A percentile compares a stretch with the other conserved stretches of the same genome.
Conservation (phyloP, 176 grass and related monocot genomes). For the Canna indica region DNA sequence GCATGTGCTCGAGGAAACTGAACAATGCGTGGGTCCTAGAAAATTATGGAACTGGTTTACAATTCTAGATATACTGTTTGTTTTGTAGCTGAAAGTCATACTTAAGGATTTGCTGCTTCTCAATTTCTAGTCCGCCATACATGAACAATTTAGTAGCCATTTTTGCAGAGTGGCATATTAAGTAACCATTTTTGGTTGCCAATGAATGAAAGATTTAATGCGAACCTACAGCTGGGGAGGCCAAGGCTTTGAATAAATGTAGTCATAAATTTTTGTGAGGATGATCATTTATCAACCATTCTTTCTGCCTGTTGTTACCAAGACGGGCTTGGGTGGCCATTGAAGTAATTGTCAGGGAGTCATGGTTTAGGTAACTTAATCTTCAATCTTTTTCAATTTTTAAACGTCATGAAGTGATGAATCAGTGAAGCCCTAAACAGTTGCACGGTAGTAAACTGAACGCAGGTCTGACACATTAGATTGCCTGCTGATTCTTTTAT, state of each 20-base stretch:
- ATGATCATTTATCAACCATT: neutral
- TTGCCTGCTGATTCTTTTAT: neutral
- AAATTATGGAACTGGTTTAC: neutral
- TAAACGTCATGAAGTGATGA: neutral
- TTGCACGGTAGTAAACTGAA: neutral
- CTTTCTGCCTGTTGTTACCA: neutral
- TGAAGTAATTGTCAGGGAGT: neutral
- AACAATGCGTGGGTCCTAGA: neutral
- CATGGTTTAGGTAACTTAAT: neutral
- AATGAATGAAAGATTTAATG: too few relatives aligned
- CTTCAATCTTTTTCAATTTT: neutral
- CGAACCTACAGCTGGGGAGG: neutral
- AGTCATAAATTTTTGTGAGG: neutral
- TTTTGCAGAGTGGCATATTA: too few relatives aligned
- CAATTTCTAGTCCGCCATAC: too few relatives aligned
- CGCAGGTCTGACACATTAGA: neutral
- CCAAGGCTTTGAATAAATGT: neutral
- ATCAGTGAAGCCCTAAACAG: neutral
- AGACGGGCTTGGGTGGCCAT: neutral
- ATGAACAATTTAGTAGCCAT: too few relatives aligned
- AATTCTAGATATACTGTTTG: too few relatives aligned
- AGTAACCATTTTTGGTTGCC: too few relatives aligned
- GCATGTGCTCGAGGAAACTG: slow-evolving; percentile 3
- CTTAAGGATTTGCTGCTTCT: too few relatives aligned
- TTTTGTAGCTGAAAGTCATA: too few relatives aligned